A percentile compares a stretch with the other conserved stretches of the same genome.
Conservation (phyloP, 306 rosid genomes). For the Sicyos edulis region DNA sequence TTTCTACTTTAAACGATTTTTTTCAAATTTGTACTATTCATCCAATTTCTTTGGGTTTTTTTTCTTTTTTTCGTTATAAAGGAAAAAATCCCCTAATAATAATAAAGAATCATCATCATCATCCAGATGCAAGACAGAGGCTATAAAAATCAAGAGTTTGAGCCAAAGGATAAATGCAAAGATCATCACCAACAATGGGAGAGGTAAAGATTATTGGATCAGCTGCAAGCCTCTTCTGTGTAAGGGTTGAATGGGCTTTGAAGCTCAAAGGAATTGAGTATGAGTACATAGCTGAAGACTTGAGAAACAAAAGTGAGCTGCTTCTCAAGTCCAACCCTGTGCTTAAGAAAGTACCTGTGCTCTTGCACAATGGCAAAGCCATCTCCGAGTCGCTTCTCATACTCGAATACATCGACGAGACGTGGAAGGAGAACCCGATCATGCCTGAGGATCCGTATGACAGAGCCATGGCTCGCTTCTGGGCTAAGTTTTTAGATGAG, state of each 20-base stretch:
- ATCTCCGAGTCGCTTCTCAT: constrained; percentile 46
- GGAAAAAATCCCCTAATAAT: too few species aligned
- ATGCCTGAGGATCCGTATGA: constrained; percentile 25
- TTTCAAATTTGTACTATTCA: too few species aligned
- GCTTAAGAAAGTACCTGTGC: constrained; percentile 49
- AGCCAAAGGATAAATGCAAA: background rate
- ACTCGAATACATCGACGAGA: constrained; percentile 50
- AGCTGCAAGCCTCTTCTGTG: constrained; percentile 22
- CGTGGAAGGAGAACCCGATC: constrained; percentile 32
- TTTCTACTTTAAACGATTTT: too few species aligned
- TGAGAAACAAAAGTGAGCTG: constrained; percentile 37
- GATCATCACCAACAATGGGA: constrained; percentile 18
- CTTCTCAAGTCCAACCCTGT: constrained; percentile 51
- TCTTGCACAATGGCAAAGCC: constrained; percentile 41
- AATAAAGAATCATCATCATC: background rate
- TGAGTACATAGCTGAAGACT: constrained; percentile 34
- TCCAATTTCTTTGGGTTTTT: too few species aligned
- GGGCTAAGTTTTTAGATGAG: constrained; percentile 27
- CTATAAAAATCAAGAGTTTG: constrained; percentile 5
- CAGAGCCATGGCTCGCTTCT: constrained; percentile 17
- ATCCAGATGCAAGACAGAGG: background rate
- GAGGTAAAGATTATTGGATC: constrained; percentile 27
- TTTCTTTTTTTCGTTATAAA: too few species aligned
- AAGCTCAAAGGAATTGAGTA: constrained; percentile 42
- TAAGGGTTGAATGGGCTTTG: constrained; percentile 36